Percentiles rank a stretch among this genome's conserved stretches.
These are phyloP conservation scores for Phialophora expanda DNA, from an alignment of 2,329 filamentous ascomycete genomes.

Conservation along the genomic window DNA sequence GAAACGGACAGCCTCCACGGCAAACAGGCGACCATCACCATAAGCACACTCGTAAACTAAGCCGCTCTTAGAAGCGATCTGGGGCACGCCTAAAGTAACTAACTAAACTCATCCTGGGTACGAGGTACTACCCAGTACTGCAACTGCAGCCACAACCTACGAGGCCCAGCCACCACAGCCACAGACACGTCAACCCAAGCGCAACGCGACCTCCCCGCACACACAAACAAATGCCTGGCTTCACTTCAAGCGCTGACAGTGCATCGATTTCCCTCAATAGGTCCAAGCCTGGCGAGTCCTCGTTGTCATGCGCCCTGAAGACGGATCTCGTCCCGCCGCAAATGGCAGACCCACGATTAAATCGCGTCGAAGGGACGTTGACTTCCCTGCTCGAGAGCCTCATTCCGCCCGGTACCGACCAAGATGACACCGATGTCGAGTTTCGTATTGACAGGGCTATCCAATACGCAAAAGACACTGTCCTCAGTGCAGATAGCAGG, in stretches of 20 bases:
- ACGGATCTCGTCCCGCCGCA: constrained; percentile 36
- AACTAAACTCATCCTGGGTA: no score
- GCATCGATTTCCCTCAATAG: neutral
- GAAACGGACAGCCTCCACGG: neutral
- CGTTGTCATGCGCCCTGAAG: constrained; percentile 30
- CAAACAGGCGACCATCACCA: neutral
- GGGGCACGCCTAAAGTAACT: neutral
- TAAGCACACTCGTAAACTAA: constrained; percentile 17
- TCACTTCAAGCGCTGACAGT: neutral
- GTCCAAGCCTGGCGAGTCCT: neutral
- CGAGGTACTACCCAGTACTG: no score
- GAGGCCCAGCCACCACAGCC: constrained; percentile 8
- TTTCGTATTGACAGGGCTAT: constrained; percentile 69
- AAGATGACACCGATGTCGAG: constrained; percentile 71
- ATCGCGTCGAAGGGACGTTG: constrained; percentile 78
- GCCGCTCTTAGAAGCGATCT: constrained; percentile 8
- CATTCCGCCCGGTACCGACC: constrained; percentile 67
- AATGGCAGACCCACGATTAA: constrained; percentile 59
- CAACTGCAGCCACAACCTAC: constrained; percentile 7
- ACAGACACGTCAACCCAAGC: constrained; percentile 16
- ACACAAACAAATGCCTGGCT: neutral
- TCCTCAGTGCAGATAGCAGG: constrained; percentile 44
- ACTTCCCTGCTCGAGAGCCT: constrained; percentile 77
- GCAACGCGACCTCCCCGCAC: constrained; percentile 5
- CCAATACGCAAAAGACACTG: constrained; percentile 56